phyloP scores from a whole-genome alignment of 2,329 filamentous ascomycete genomes.

The Ascochyta clinopodiicola region DNA sequence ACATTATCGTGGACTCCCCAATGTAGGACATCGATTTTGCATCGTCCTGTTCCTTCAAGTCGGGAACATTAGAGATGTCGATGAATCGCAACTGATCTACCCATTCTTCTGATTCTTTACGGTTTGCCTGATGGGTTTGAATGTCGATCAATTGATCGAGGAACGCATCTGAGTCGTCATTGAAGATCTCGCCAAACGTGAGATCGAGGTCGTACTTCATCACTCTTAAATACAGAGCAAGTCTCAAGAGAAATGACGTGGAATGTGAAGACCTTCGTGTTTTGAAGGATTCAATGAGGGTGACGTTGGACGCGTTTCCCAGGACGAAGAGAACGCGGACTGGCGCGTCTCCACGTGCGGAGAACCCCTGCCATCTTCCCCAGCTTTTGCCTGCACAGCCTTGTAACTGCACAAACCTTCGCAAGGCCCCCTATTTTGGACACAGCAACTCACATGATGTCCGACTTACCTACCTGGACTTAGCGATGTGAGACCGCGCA shows the following conservation, averaged over 20 bases:
- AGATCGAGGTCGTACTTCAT: slow-evolving; percentile 26
- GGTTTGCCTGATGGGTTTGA: slow-evolving; percentile 12
- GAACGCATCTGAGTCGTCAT: slow-evolving; percentile 15
- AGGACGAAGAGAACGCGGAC: not conserved
- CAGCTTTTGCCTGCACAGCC: not conserved
- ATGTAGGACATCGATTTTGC: not conserved
- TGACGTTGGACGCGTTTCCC: not conserved
- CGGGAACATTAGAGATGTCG: slow-evolving; percentile 21
- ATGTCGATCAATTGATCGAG: slow-evolving; percentile 24
- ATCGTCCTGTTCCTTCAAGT: too few relatives aligned
- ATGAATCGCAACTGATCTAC: slow-evolving; percentile 18
- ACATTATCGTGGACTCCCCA: not conserved
- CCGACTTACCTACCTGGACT: slow-evolving; percentile 1
- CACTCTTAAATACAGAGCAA: not conserved
- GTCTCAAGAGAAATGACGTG: not conserved
- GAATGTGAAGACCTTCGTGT: not conserved
- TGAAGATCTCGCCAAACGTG: slow-evolving; percentile 28
- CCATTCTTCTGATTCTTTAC: slow-evolving; percentile 19
- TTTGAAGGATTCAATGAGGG: slow-evolving; percentile 1
- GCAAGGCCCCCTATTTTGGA: slow-evolving; percentile 1
- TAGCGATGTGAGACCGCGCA: not conserved
- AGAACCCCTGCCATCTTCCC: not conserved
- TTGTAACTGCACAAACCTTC: not conserved
- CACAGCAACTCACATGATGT: not conserved
- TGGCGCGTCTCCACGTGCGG: not conserved